Evolutionary conservation across 1,139 yeast species (phyloP).

Genomic region (Magnusiomyces tetraspermus): DNA sequence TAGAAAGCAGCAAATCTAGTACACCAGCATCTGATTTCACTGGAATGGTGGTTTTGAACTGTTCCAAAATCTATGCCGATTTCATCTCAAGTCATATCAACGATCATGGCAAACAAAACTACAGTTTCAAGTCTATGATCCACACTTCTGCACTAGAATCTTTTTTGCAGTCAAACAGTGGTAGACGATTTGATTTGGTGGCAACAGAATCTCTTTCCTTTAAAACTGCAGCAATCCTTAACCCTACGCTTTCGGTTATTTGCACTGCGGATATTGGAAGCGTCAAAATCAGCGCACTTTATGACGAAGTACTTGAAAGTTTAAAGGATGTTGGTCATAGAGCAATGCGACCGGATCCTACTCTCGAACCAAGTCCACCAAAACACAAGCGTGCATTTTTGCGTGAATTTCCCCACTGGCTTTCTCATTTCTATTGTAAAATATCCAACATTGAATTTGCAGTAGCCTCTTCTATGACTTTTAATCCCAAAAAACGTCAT

Average conservation of each 20-base stretch:
- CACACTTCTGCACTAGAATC: slow-evolving; percentile 25
- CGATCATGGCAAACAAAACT: slow-evolving; percentile 20
- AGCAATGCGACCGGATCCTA: slow-evolving; percentile 11
- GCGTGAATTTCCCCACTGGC: slow-evolving; percentile 30
- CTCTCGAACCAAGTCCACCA: background rate
- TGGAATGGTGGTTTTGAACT: slow-evolving; percentile 27
- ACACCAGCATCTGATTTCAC: slow-evolving; percentile 9
- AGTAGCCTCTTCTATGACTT: slow-evolving; percentile 20
- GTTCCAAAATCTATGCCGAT: slow-evolving; percentile 28
- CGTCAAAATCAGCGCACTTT: slow-evolving; percentile 24
- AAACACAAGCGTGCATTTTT: slow-evolving; percentile 15
- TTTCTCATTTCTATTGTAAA: slow-evolving; percentile 23
- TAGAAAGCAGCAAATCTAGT: slow-evolving; percentile 5
- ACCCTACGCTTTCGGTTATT: slow-evolving; percentile 24
- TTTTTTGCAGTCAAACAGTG: slow-evolving; percentile 28
- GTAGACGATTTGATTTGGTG: slow-evolving; percentile 27
- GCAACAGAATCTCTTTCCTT: slow-evolving; percentile 25
- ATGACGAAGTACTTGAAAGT: slow-evolving; percentile 25
- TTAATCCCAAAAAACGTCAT: slow-evolving; percentile 16
- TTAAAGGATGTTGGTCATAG: slow-evolving; percentile 23
- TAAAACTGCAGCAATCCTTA: slow-evolving; percentile 24
- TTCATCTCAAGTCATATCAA: slow-evolving; percentile 27
- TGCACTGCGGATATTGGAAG: slow-evolving; percentile 23
- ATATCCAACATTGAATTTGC: slow-evolving; percentile 26
- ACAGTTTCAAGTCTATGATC: slow-evolving; percentile 23